Evolutionary conservation across 768 basidiomycete genomes (phyloP).

Genomic region (Mrakia blollopis): DNA sequence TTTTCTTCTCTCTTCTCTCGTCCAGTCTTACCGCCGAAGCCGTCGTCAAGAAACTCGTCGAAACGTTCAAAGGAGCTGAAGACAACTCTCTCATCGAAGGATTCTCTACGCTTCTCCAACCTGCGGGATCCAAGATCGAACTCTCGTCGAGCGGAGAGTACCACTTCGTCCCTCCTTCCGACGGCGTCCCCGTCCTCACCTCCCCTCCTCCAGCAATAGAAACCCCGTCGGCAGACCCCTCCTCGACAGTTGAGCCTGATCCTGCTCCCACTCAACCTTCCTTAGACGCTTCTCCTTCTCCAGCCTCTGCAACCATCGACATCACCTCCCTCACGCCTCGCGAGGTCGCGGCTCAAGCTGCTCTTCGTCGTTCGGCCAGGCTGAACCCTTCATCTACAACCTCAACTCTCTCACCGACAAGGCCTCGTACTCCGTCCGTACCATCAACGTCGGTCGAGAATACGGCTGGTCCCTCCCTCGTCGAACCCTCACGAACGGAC

Average conservation of each 20-base stretch:
- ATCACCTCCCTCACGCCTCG: constrained; percentile 2
- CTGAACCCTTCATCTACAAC: neutral
- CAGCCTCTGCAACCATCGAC: neutral
- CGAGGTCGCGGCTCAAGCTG: constrained; percentile 13
- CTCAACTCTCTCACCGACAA: neutral
- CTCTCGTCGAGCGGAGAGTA: neutral
- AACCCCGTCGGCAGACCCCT: no score
- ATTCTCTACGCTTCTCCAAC: neutral
- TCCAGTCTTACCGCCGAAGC: neutral
- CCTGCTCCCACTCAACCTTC: neutral
- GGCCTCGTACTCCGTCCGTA: neutral
- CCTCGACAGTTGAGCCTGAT: neutral
- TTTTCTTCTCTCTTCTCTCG: neutral
- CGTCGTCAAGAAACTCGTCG: neutral
- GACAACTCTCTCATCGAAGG: neutral
- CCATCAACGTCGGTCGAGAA: neutral
- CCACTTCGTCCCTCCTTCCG: neutral
- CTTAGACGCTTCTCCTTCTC: neutral
- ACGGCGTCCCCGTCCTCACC: no score
- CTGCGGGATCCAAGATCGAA: neutral
- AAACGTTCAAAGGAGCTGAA: neutral
- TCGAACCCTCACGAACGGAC: neutral
- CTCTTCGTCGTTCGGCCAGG: constrained; percentile 9
- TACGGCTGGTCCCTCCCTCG: neutral
- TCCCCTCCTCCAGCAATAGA: no score